A percentile compares a stretch with the other conserved stretches of the same genome.
Evolutionary conservation across 768 basidiomycete species (phyloP).

Genomic region (Suillus spraguei): DNA sequence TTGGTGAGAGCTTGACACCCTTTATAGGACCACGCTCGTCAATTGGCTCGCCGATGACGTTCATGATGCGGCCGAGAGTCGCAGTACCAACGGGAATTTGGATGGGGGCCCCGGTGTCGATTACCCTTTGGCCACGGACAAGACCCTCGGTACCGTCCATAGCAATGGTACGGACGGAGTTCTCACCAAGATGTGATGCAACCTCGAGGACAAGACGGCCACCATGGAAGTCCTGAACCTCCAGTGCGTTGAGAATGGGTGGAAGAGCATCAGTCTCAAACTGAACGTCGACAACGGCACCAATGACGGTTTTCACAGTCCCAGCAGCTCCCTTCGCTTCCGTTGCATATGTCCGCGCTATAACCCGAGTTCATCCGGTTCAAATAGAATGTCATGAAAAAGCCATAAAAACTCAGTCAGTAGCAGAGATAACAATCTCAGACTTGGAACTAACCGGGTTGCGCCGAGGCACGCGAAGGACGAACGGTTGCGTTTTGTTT

Average conservation of each 20-base stretch:
- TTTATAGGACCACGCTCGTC: conserved; percentile 99
- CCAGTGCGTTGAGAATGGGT: conserved; percentile 97
- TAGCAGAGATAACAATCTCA: neutral
- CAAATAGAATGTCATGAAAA: neutral
- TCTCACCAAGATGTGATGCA: conserved; percentile 97
- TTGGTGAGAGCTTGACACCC: conserved; percentile 89
- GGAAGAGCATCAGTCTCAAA: conserved; percentile 91
- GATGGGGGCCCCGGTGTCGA: conserved; percentile 97
- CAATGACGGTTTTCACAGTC: conserved; percentile 97
- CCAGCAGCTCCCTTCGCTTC: conserved; percentile 78
- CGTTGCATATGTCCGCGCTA: conserved; percentile 89
- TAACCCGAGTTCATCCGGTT: conserved; percentile 15
- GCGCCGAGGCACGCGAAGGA: conserved; percentile 48
- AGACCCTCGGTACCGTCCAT: conserved; percentile 99
- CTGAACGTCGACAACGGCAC: conserved; percentile 99
- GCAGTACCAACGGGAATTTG: conserved; percentile 93
- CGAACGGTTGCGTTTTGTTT: conserved; percentile 52
- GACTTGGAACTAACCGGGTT: conserved; percentile 49
- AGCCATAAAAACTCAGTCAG: conserved; percentile 9
- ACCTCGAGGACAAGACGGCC: conserved; percentile 99
- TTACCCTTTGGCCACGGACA: conserved; percentile 95
- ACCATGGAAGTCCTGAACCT: conserved; percentile 92
- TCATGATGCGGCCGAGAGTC: conserved; percentile 99
- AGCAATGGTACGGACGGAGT: conserved; percentile 99
- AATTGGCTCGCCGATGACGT: conserved; percentile 99